phyloP scores from a whole-genome alignment of 768 basidiomycete species.

The Dioszegia aurantiaca region DNA sequence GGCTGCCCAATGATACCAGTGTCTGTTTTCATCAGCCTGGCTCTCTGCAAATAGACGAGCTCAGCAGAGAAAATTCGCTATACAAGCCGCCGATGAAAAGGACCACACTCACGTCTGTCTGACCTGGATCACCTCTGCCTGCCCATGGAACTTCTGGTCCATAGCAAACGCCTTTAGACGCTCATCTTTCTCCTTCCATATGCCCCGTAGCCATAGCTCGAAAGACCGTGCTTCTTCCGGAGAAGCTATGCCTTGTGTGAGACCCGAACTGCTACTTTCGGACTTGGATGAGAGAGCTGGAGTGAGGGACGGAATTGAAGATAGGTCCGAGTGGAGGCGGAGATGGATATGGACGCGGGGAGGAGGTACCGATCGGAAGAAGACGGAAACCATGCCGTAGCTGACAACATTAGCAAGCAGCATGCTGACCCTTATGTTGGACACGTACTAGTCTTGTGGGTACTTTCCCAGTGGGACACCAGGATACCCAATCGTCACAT shows the following conservation, averaged over 20 bases:
- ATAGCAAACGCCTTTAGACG: constrained; percentile 67
- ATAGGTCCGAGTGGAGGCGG: constrained; percentile 66
- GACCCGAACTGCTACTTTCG: background rate
- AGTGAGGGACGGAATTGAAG: constrained; percentile 54
- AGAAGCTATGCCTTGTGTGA: constrained; percentile 55
- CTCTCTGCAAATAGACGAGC: background rate
- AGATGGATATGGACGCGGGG: constrained; percentile 85
- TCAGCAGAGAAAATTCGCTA: too few relatives aligned
- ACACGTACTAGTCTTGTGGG: constrained; percentile 64
- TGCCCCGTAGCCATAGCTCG: constrained; percentile 73
- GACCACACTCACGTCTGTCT: constrained; percentile 34
- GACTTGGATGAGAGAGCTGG: constrained; percentile 37
- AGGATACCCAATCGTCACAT: constrained; percentile 87
- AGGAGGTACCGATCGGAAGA: constrained; percentile 73
- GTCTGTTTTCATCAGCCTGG: constrained; percentile 21
- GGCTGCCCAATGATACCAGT: constrained; percentile 36
- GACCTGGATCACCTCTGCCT: constrained; percentile 23
- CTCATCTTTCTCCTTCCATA: constrained; percentile 84
- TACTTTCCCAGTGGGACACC: constrained; percentile 77
- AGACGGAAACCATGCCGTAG: constrained; percentile 86
- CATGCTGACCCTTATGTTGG: too few relatives aligned
- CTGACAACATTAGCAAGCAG: constrained; percentile 11
- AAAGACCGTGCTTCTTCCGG: constrained; percentile 65
- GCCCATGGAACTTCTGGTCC: constrained; percentile 56
- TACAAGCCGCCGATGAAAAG: background rate